Evolutionary conservation across 1,284 basidiomycete genomes (phyloP), one percentile per base, ranked within the genome.

Genomic region (Rugosomyces carneus): DNA sequence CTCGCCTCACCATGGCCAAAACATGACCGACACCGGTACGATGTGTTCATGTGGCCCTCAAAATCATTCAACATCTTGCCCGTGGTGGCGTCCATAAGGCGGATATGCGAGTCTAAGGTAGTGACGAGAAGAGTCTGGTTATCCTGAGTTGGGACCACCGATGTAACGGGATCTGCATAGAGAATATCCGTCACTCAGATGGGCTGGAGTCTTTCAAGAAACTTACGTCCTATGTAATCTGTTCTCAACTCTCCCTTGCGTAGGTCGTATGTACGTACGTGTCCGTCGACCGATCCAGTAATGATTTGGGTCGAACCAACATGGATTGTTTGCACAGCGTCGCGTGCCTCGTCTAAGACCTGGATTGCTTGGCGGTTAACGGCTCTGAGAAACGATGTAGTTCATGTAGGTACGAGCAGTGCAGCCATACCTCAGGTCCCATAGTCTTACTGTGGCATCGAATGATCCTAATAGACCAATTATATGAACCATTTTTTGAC

Each of bases 211-310:
- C 3, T 34, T n/a, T 13, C 13, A 31, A 35, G 21, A 49, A 16
- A 23, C 77, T 86, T 58, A 93, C 92, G 78, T 8, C 93, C 93
- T 49, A 99, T 78, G 56, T 84, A 93, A 64, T 99, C 96, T 39
- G 85, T 76, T 3, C 84, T 79, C 21, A 97, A 67, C 62, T 93
- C 81, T 18, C 96, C 96, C 70, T 86, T 91, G 38, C 95, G 83
- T 24, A 99, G 69, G 64, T 99, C 96, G 65, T 98, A 98, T 1
- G 87, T 89, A 18, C 96, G 80, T 26, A 97, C 81, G 57, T 86
- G 76, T 1, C 96, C 95, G 55, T 99, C 96, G 1, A 95, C 84
- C 0, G 89, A 93, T 1, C 90, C 91, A 0, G 91, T 77, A 36
- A 86, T 73, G 53, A 98, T 78, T 47, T 75, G 78, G 13, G 79